Evolutionary conservation across 23 red algal species (phyloP).

Genomic region (Gracilaria gracilis): DNA sequence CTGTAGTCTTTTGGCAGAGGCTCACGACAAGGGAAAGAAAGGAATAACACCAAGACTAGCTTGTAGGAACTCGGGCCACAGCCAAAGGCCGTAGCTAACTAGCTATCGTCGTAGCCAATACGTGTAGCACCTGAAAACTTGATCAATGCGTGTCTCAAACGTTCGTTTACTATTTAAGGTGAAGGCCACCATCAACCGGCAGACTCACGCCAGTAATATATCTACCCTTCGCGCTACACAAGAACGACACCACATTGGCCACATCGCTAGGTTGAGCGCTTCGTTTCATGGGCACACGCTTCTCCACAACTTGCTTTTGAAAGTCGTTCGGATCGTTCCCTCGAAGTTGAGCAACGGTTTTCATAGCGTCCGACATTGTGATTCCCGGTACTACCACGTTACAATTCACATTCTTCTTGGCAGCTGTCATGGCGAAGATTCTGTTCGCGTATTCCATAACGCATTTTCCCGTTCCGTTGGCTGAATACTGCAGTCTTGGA

Average conservation of each 20-base stretch:
- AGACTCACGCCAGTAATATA: conserved; percentile 1
- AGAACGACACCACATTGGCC: background rate
- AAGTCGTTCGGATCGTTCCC: background rate
- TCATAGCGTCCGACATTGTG: background rate
- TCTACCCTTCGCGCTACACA: background rate
- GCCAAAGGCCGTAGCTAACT: no score
- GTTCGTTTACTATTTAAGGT: background rate
- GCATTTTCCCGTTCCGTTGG: conserved; percentile 2
- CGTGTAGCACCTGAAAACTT: no score
- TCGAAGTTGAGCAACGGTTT: background rate
- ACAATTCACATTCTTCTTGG: conserved; percentile 1
- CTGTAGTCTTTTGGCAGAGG: no score
- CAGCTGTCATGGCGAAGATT: background rate
- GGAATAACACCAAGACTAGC: no score
- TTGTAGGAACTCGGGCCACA: no score
- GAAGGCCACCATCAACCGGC: conserved; percentile 6
- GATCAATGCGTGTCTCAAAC: no score
- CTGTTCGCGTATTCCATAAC: background rate
- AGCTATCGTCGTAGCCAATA: no score
- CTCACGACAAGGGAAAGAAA: no score
- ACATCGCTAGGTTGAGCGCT: background rate
- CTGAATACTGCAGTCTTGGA: background rate
- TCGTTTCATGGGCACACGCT: background rate
- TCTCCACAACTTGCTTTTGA: background rate
- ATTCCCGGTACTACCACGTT: background rate